These are phyloP conservation scores for Sporothrix schenckii DNA, from an alignment of 2,329 filamentous ascomycete genomes.

Conservation along the genomic window DNA sequence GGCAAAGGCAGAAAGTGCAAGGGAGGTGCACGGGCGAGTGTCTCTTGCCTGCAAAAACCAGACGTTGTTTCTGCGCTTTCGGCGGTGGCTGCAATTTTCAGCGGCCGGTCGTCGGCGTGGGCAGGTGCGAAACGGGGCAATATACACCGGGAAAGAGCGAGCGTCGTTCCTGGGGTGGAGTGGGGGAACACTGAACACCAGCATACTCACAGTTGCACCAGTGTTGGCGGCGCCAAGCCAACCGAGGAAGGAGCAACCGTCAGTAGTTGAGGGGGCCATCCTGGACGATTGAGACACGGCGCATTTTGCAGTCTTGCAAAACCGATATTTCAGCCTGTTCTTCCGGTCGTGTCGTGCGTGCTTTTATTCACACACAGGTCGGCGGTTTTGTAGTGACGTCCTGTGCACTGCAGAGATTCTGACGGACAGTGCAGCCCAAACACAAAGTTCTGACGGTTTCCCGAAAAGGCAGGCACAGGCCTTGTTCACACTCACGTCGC, in stretches of 20 bases:
- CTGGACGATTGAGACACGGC: no score
- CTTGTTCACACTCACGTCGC: background rate
- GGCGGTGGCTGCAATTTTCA: slow-evolving; percentile 18
- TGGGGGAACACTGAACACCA: slow-evolving; percentile 10
- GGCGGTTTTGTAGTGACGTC: no score
- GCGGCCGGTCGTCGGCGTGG: slow-evolving; percentile 25
- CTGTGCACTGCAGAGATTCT: no score
- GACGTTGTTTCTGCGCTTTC: slow-evolving; percentile 25
- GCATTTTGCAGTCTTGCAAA: background rate
- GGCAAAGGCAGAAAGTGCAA: slow-evolving; percentile 6
- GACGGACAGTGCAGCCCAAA: background rate
- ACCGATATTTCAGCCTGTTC: background rate
- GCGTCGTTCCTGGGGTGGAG: background rate
- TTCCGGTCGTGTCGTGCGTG: background rate
- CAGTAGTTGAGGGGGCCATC: background rate
- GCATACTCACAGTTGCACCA: background rate
- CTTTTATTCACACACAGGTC: background rate
- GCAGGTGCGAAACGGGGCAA: slow-evolving; percentile 26
- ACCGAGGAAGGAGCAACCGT: slow-evolving; percentile 23
- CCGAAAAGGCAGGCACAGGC: slow-evolving; percentile 26
- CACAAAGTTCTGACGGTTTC: background rate
- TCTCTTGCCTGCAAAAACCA: background rate
- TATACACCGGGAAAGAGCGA: slow-evolving; percentile 20
- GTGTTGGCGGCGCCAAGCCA: background rate
- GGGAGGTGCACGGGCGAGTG: background rate